phyloP scores from a whole-genome alignment of 441 rosid species.

The Hypseocharis bilobata region DNA sequence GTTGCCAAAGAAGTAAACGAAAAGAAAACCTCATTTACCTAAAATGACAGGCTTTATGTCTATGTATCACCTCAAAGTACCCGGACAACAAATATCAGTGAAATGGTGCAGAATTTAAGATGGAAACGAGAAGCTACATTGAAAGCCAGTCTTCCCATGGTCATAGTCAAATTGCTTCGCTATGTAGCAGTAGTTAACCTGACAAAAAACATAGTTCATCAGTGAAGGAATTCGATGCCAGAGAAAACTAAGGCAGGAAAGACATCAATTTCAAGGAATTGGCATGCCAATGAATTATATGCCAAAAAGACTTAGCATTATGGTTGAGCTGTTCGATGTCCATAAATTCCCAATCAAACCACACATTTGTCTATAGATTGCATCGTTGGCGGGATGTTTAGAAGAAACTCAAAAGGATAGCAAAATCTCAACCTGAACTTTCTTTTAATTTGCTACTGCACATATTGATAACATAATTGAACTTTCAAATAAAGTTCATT shows the following conservation, averaged over 20 bases:
- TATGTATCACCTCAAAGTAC: background rate
- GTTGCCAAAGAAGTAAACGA: constrained; percentile 8
- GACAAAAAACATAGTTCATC: constrained; percentile 19
- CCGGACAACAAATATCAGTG: constrained; percentile 2
- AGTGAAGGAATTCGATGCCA: background rate
- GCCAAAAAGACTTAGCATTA: too few relatives aligned
- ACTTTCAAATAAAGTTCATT: background rate
- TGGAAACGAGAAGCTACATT: constrained; percentile 49
- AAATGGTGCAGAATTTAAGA: constrained; percentile 21
- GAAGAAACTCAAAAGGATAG: background rate
- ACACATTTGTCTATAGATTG: too few relatives aligned
- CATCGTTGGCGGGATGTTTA: background rate
- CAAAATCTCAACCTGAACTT: background rate
- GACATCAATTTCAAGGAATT: background rate
- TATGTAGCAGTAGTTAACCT: constrained; percentile 78
- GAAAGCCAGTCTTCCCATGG: constrained; percentile 56
- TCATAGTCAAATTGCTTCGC: constrained; percentile 60
- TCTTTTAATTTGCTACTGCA: background rate
- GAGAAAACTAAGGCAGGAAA: background rate
- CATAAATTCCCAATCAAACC: too few relatives aligned
- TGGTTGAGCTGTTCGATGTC: too few relatives aligned
- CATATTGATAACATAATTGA: background rate
- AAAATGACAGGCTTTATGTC: constrained; percentile 17
- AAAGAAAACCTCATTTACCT: constrained; percentile 20
- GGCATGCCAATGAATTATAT: background rate